A percentile compares a stretch with the other conserved stretches of the same genome.
These are phyloP conservation scores for Paracorniculantispora psalliotae DNA, from an alignment of 2,329 filamentous ascomycete species.

Conservation along the genomic window DNA sequence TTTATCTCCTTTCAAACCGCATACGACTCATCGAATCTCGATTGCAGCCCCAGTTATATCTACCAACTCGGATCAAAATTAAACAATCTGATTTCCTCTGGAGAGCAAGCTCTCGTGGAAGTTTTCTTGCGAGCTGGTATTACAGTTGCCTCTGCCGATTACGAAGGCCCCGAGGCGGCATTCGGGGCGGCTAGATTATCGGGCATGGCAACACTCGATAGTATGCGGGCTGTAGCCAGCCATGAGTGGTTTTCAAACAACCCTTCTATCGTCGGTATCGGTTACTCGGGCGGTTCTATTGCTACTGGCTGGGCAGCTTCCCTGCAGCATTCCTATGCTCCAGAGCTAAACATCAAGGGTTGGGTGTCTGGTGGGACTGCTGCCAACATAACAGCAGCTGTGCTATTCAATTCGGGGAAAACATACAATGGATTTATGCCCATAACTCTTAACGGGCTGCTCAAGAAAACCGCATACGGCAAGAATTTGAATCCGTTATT, in stretches of 20 bases:
- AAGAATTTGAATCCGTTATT: background rate
- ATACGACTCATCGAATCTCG: slow-evolving; percentile 3
- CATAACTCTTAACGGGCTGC: slow-evolving; percentile 28
- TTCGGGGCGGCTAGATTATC: background rate
- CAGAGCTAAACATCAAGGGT: background rate
- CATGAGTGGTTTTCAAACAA: no score
- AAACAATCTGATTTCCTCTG: background rate
- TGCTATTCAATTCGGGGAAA: background rate
- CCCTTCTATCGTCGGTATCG: background rate
- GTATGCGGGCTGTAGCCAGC: background rate
- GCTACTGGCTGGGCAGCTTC: background rate
- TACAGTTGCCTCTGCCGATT: background rate
- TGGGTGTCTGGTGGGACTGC: background rate
- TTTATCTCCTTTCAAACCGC: slow-evolving; percentile 1
- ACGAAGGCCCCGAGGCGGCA: background rate
- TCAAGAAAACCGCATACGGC: background rate
- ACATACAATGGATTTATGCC: background rate
- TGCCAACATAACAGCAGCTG: background rate
- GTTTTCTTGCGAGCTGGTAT: background rate
- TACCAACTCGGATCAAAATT: background rate
- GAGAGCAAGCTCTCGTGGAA: background rate
- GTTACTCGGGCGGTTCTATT: slow-evolving; percentile 3
- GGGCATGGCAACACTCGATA: background rate
- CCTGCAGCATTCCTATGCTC: background rate
- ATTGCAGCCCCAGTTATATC: slow-evolving; percentile 7